Conservation (phyloP, 1,284 basidiomycete genomes). For the Ganoderma lucidum region DNA sequence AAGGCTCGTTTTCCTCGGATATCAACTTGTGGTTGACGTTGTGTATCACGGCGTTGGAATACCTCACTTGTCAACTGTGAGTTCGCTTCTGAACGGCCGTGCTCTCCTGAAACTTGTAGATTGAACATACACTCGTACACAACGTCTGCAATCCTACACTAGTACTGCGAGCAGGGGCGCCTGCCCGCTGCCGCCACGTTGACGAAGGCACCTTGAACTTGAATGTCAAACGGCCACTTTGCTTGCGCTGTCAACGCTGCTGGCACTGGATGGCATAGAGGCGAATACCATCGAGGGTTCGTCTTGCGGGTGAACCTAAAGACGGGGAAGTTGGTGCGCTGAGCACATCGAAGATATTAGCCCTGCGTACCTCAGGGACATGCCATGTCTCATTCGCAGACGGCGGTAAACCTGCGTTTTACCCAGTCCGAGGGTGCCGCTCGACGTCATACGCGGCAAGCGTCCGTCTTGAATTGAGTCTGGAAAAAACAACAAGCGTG, state of each 20-base stretch:
- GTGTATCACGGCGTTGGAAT: no score
- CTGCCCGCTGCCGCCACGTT: no score
- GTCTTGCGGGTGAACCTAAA: not conserved
- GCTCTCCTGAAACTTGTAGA: no score
- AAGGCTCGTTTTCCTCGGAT: constrained; percentile 2
- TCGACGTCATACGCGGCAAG: not conserved
- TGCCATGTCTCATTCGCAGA: not conserved
- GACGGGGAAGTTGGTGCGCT: no score
- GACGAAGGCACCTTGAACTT: no score
- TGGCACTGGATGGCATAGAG: not conserved
- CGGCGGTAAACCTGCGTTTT: not conserved
- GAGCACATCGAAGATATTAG: not conserved
- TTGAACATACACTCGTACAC: no score
- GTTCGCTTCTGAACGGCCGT: no score
- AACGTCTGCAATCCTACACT: no score
- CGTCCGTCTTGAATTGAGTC: not conserved
- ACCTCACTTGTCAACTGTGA: no score
- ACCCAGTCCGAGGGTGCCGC: not conserved
- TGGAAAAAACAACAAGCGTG: not conserved
- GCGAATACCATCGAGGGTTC: not conserved
- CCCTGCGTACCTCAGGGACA: not conserved
- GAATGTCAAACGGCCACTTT: no score
- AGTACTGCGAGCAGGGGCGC: no score
- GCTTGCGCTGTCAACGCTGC: not conserved
- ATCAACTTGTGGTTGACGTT: not conserved